Percentiles rank a stretch among this genome's conserved stretches.
These are phyloP conservation scores for Schrenkiella parvula DNA, from an alignment of 345 rosid genomes.

Conservation along the genomic window DNA sequence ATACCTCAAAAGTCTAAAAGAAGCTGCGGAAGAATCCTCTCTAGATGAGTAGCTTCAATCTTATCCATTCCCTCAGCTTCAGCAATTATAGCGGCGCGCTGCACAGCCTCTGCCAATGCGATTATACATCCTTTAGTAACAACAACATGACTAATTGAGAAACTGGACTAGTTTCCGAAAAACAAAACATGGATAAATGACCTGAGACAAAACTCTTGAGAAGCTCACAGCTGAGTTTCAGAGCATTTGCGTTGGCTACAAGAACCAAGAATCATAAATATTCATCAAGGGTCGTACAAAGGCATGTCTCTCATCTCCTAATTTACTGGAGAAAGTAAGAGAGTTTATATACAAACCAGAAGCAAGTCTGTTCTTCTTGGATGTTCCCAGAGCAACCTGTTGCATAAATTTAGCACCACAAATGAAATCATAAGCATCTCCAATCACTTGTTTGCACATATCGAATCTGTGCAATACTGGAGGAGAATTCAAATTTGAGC, in stretches of 20 bases:
- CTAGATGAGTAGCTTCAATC: conserved; percentile 70
- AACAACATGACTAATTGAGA: not conserved
- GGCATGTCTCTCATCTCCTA: not conserved
- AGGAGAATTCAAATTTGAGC: not conserved
- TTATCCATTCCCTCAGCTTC: conserved; percentile 62
- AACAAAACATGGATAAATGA: conserved; percentile 12
- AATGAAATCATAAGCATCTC: not conserved
- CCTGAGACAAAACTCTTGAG: conserved; percentile 68
- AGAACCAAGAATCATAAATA: not conserved
- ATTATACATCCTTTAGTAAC: not conserved
- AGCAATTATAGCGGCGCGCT: conserved; percentile 63
- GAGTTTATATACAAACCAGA: conserved; percentile 43
- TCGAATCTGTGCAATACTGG: not conserved
- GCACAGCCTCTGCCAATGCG: conserved; percentile 58
- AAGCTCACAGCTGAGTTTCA: conserved; percentile 82
- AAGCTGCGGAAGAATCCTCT: conserved; percentile 77
- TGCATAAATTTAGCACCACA: not conserved
- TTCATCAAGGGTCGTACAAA: not conserved
- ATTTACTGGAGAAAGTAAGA: not conserved
- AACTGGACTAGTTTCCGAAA: not conserved
- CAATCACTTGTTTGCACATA: not conserved
- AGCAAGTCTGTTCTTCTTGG: conserved; percentile 71
- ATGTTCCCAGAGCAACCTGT: conserved; percentile 52
- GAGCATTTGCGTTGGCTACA: conserved; percentile 76
- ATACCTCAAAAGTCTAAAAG: conserved; percentile 63